These are phyloP conservation scores for Cutaneotrichosporon sp. DNA, from an alignment of 1,284 basidiomycete species.

Conservation along the genomic window DNA sequence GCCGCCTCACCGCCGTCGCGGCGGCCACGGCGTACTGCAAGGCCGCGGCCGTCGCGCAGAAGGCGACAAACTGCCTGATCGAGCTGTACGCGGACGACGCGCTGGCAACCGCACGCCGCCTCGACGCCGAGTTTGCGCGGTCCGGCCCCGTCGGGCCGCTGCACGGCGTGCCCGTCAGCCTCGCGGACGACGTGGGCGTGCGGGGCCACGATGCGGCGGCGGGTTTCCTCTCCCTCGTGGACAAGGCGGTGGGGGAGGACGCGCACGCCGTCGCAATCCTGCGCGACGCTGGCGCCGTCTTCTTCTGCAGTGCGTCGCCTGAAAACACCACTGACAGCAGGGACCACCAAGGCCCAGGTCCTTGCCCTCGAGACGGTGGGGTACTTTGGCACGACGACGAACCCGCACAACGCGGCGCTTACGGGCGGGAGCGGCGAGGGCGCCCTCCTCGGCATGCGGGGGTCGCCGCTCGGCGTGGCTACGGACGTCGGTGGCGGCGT, in stretches of 20 bases:
- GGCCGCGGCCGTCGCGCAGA: conserved; percentile 32
- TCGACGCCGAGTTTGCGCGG: conserved; percentile 61
- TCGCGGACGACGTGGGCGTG: conserved; percentile 58
- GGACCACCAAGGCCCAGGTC: conserved; percentile 27
- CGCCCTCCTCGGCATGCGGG: conserved; percentile 50
- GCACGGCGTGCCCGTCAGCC: conserved; percentile 64
- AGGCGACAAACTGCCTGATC: conserved; percentile 65
- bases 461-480: conserved; percentile 39
- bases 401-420: conserved; percentile 51
- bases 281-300: conserved; percentile 34
- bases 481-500: conserved; percentile 54
- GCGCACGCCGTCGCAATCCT: conserved; percentile 23
- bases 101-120: conserved; percentile 61
- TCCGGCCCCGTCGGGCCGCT: conserved; percentile 60
- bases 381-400: conserved; percentile 48
- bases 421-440: conserved; percentile 55
- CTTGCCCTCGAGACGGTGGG: conserved; percentile 34
- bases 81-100: conserved; percentile 68
- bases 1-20: conserved; percentile 34
- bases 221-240: conserved; percentile 26
- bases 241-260: conserved; percentile 23
- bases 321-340: conserved; percentile 7
- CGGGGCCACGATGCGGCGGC: conserved; percentile 44
- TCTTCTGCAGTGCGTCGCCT: conserved; percentile 20
- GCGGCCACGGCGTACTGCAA: conserved; percentile 36